Base-by-base conservation (phyloP, 805 yeast genomes). In the Teunomyces aglyptinius region DNA sequence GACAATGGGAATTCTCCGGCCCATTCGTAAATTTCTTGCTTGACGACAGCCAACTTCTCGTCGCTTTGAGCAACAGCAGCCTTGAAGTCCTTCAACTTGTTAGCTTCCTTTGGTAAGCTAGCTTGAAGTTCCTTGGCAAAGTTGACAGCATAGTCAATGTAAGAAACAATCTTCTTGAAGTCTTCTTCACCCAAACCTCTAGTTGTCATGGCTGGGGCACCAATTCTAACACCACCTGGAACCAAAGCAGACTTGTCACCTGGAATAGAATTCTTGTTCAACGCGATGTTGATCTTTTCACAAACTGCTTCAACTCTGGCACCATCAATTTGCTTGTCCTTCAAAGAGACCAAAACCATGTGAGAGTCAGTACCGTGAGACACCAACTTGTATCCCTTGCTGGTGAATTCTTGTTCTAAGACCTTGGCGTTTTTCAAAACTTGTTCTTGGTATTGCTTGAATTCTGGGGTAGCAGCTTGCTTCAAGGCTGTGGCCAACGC, bases 171-270 rank as follows among this genome's bases (percentile, higher is more conserved):
- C 64, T 79, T 78, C 52, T 76, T 82, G 63, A 92, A 92, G 60
- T 92, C 98, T 47, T 72, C 78, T 51, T 77, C 79, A 44, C 81
- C 81, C 63, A 92, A 85, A 40, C 97, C 97, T 75, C 99, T 85
- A 44, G 97, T 89, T 47, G 97, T 86, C 98, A 92, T 92, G 41
- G 98, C 98, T 49, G 99, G 99, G 13, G 98, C 88, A 59, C 99
- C 99, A 51, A 92, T 86, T 76, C 99, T 86, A 55, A 92, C 76
- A 59, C 99, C 99, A 51, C 95, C 89, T 61, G 99, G 99, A 65
- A 88, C 89, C 50, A 92, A 77, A 28, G 99, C 99, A 38, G 96
- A 88, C 70, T 83, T 86, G 71, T 92, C 99, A 60, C 96, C 96
- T 50, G 97, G 97, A 55, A 92, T 87, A 43, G 98, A 86, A 78